Conservation (phyloP, 352 stramenopile species). For the Pythium aquatile region DNA sequence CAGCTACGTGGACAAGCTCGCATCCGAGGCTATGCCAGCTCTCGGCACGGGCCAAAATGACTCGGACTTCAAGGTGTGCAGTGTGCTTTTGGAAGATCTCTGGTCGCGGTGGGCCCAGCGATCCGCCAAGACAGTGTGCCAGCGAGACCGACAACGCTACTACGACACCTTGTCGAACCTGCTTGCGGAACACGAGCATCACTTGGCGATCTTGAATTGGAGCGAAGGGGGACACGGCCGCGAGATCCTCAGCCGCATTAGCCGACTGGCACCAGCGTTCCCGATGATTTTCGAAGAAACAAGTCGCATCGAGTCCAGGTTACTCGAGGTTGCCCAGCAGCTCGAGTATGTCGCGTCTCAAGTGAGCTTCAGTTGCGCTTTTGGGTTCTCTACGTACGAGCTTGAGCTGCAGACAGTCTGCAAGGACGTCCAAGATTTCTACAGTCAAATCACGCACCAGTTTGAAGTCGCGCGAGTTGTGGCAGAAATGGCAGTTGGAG, state of each 20-base stretch:
- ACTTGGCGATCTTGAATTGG: slow-evolving; percentile 14
- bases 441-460: slow-evolving; percentile 12
- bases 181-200: slow-evolving; percentile 8
- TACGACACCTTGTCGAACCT: neutral
- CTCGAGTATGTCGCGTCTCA: slow-evolving; percentile 27
- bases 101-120: slow-evolving; percentile 7
- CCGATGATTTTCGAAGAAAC: slow-evolving; percentile 19
- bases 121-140: neutral
- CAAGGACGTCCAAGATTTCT: slow-evolving; percentile 19
- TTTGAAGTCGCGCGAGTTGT: slow-evolving; percentile 16
- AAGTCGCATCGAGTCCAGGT: slow-evolving; percentile 7
- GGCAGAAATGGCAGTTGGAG: slow-evolving; percentile 14
- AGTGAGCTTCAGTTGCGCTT: slow-evolving; percentile 19
- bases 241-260: slow-evolving; percentile 8
- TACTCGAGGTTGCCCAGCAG: slow-evolving; percentile 27
- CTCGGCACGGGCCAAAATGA: neutral
- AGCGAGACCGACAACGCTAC: neutral
- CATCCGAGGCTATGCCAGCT: slow-evolving; percentile 18
- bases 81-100: neutral
- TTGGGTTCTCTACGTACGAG: slow-evolving; percentile 15
- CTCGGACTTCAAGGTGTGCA: slow-evolving; percentile 8
- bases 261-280: slow-evolving; percentile 3
- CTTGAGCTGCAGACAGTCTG: slow-evolving; percentile 15
- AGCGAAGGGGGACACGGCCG: neutral
- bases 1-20: slow-evolving; percentile 12